Evolutionary conservation across 257 asterid genomes (phyloP), one percentile per base, ranked within the genome.

Genomic region (Nicotiana benthamiana): DNA sequence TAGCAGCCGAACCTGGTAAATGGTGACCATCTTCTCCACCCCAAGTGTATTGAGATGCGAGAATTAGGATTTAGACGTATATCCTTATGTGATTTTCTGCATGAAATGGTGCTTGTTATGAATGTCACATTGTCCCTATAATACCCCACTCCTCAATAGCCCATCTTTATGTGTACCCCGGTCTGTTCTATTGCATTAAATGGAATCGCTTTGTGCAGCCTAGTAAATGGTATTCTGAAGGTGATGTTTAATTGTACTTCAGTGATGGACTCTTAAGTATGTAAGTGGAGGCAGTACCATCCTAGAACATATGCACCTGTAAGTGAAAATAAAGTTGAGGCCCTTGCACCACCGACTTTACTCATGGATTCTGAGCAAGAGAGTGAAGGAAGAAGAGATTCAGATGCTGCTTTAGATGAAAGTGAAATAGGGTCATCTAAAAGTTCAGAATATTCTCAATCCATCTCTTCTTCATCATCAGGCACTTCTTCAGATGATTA

Each of bases 201-300:
- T 22, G 56, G 52, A 22, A 6, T 70, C 34, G 6, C 77, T 68
- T 68, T 70, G 13, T 24, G 8, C n/a, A 4, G 22, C 36, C 9
- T 68, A 68, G 54, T 74, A 7, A 30, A 24, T 72, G 60, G 57
- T 24, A 3, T 72, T 72, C 24, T 72, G 22, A 46, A 72, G 36
- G 22, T 46, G 60, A 24, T 72, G 36, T 24, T 72, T 46, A 7
- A 72, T 13, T 46, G 67, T 28, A 30, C 83, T 85, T 61, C 85
- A 82, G 87, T 26, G 62, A 93, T 91, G 92, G 89, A 87, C 46
- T 28, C 64, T 26, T 81, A 72, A 66, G 13, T 18, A 67, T 80
- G 87, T 82, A 63, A 83, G 56, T 79, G 82, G 75, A 80, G 74
- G 72, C 67, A 80, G 80, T 18, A 66, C 68, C 75, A 54, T 77